Evolutionary conservation across 129 eudicot species (phyloP).

Genomic region (Pulicaria dysenterica): DNA sequence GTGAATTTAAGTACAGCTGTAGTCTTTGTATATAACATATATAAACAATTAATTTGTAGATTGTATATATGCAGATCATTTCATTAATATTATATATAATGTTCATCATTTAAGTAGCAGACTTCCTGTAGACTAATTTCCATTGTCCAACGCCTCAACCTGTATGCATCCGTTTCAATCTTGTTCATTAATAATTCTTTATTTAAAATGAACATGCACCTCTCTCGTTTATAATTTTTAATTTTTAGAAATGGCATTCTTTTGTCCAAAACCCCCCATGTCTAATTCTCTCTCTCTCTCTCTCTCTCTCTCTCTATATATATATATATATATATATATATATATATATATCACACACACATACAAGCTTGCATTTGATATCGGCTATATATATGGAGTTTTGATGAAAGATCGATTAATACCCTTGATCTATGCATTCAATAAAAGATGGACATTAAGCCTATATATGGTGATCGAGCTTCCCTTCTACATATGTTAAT

Average conservation of each 20-base stretch:
- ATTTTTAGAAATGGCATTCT: neutral
- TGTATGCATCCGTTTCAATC: constrained; percentile 16
- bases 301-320: neutral
- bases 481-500: no score
- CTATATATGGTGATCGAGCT: no score
- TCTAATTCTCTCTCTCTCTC: constrained; percentile 26
- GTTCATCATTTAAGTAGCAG: no score
- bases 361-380: neutral
- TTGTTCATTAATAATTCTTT: constrained; percentile 10
- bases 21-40: no score
- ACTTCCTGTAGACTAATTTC: no score
- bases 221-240: constrained; percentile 32
- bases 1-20: neutral
- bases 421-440: no score
- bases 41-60: neutral
- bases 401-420: no score
- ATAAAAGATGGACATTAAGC: no score
- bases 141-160: neutral
- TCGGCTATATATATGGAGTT: no score
- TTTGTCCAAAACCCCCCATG: constrained; percentile 33
- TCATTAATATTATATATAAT: no score
- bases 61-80: neutral
- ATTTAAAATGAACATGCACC: constrained; percentile 28
- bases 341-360: neutral
- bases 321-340: neutral